Evolutionary conservation across 805 yeast genomes (phyloP), one percentile per base, ranked within the genome.

Genomic region (Cyberlindnera meyerae): DNA sequence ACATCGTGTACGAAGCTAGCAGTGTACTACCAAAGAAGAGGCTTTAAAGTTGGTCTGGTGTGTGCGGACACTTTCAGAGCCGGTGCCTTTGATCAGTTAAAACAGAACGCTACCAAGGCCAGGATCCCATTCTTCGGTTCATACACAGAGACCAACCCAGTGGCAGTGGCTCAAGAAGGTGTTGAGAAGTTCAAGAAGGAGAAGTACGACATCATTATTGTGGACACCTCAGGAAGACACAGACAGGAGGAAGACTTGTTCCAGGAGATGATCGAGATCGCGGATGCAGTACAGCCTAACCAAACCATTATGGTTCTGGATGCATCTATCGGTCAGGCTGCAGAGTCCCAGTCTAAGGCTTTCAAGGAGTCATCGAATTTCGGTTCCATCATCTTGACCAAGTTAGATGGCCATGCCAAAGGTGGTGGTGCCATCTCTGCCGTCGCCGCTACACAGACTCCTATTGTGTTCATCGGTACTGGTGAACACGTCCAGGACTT

Each of bases 381-480:
- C 55, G 98, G 98, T 52, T 88, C 97, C 18, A 90, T 90, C 45
- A 82, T 90, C 42, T 71, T 90, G 56, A 90, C 98, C 16, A 90
- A 90, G 61, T 79, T 90, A 94, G 98, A 90, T 63, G 97, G 97
- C 35, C 97, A 93, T 55, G 98, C 97, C 26, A 90, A 84, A 64
- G 98, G 98, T 60, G 98, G 98, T 65, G 98, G 98, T 70, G 98
- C 98, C 21, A 89, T 90, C 37, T 87, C 96, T 27, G 98, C 98
- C 0, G 97, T 90, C 37, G 98, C 98, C 2, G 93, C 96, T 3
- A 90, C 97, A 3, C 73, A 84, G 37, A 93, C 97, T 0, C 98
- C 98, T 7, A 82, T 90, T 49, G 85, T 84, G 8, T 90, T 90
- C 56, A 93, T 90, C 42, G 98, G 98, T 75, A 90, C 97, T 3